Evolutionary conservation across 2,329 filamentous ascomycete genomes (phyloP).

Genomic region (Aspergillus hortae): DNA sequence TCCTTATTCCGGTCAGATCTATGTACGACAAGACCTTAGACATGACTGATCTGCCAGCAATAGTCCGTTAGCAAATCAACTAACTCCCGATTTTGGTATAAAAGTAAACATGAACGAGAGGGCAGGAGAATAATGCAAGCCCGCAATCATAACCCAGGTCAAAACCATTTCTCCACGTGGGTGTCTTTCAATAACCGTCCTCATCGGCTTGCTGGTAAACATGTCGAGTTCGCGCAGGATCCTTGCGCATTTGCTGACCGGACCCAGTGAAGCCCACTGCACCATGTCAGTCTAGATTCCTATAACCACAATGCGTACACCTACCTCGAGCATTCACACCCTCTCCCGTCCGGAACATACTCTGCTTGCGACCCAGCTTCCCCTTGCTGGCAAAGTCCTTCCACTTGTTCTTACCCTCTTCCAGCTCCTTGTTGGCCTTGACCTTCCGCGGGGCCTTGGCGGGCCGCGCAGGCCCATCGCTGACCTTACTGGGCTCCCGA

Average conservation of each 20-base stretch:
- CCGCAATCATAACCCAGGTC: slow-evolving; percentile 6
- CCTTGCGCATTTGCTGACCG: slow-evolving; percentile 93
- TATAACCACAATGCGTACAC: slow-evolving; percentile 2
- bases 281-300: slow-evolving; percentile 20
- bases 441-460: slow-evolving; percentile 70
- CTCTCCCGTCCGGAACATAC: slow-evolving; percentile 94
- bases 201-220: slow-evolving; percentile 78
- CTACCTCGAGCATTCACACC: slow-evolving; percentile 80
- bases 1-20: slow-evolving; percentile 9
- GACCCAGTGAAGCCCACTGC: slow-evolving; percentile 94
- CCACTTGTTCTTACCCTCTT: slow-evolving; percentile 90
- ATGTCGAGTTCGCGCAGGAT: slow-evolving; percentile 75
- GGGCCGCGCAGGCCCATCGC: slow-evolving; percentile 56
- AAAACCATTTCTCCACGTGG: neutral
- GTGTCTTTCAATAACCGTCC: slow-evolving; percentile 46
- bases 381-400: slow-evolving; percentile 82
- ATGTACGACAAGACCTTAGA: slow-evolving; percentile 17
- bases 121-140: slow-evolving; percentile 10
- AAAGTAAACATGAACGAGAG: slow-evolving; percentile 12
- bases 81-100: slow-evolving; percentile 8
- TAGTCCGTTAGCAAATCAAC: slow-evolving; percentile 24
- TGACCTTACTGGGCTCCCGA: slow-evolving; percentile 61
- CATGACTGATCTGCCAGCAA: slow-evolving; percentile 22
- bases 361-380: slow-evolving; percentile 76
- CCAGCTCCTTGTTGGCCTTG: slow-evolving; percentile 87